Conservation (phyloP, 805 yeast genomes). For the Lachancea sp. region DNA sequence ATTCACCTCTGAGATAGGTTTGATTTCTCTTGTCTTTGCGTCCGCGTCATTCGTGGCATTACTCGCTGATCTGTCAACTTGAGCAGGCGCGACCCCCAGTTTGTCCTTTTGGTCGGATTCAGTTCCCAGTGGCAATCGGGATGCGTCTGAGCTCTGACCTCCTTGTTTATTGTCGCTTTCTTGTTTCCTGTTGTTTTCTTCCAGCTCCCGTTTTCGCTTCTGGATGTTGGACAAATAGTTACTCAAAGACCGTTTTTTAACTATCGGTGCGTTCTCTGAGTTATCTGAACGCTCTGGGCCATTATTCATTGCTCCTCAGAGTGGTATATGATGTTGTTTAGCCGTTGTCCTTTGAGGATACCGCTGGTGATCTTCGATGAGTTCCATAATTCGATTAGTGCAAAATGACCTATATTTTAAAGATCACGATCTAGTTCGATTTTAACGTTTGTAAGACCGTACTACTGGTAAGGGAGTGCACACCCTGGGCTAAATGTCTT, state of each 20-base stretch:
- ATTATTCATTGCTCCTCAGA: constrained; percentile 9
- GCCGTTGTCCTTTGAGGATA: no score
- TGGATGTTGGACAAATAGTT: constrained; percentile 29
- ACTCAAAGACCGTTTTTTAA: constrained; percentile 29
- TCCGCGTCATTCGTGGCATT: not conserved
- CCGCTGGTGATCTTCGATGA: not conserved
- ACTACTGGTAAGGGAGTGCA: no score
- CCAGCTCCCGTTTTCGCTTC: constrained; percentile 27
- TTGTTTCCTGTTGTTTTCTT: constrained; percentile 13
- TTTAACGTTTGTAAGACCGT: no score
- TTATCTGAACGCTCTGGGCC: not conserved
- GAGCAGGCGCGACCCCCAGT: not conserved
- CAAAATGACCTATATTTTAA: not conserved
- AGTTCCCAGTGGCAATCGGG: no score
- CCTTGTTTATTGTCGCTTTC: not conserved
- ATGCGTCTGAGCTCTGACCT: no score
- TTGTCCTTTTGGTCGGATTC: no score
- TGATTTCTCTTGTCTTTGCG: not conserved
- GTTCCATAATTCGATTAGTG: not conserved
- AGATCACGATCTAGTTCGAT: no score
- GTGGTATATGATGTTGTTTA: not conserved
- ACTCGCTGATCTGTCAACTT: not conserved
- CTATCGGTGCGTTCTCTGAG: constrained; percentile 3
- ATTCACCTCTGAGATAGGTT: not conserved
- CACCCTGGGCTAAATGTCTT: no score